Base-by-base conservation (phyloP, 495 filamentous ascomycete species). In the Tetracladium marchalianum region DNA sequence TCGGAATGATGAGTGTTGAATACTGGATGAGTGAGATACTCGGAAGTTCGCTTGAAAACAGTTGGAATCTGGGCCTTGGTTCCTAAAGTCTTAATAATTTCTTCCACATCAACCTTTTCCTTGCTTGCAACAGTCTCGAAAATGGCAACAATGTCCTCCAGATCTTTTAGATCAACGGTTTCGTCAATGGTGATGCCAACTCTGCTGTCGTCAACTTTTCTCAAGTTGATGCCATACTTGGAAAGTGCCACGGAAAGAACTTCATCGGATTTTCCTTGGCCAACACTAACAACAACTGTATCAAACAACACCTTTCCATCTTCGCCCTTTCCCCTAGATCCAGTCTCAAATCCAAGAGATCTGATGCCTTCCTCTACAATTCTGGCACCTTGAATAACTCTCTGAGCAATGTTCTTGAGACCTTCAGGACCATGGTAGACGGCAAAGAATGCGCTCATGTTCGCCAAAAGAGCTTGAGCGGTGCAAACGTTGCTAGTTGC, bases 401-500 rank as follows among this genome's bases (percentile, higher is more conserved):
- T 75, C 58, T 90, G 77, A 10, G 92, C 92, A 55, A 97, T 97
- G 13, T 75, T 75, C 66, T 80, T 86, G 39, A 98, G 70, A 11
- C 93, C 93, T 31, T 76, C 56, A 2, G 92, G 92, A 2, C 92
- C 92, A 60, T 98, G 92, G 61, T 97, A 98, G 33, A 97, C 77
- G n/a, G 89, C 92, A 63, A 96, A 98, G 67, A 98, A 85, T 41
- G 92, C 87, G 55, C 80, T 93, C 87, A 97, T 96, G 63, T 98
- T 98, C 15, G 92, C 92, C 31, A 97, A 73, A 13, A 98, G 64
- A 8, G 92, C 92, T 62, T 98, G 92, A 6, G 92, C 92, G 16
- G 92, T 98, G 66, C 92, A 98, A 48, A 98, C 94, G 64, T 98
- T 98, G 71, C 89, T 95, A 5, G 92, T 98, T 1, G 92, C 92